Conservation (phyloP, 805 yeast species). For the Candida parachauliodes region DNA sequence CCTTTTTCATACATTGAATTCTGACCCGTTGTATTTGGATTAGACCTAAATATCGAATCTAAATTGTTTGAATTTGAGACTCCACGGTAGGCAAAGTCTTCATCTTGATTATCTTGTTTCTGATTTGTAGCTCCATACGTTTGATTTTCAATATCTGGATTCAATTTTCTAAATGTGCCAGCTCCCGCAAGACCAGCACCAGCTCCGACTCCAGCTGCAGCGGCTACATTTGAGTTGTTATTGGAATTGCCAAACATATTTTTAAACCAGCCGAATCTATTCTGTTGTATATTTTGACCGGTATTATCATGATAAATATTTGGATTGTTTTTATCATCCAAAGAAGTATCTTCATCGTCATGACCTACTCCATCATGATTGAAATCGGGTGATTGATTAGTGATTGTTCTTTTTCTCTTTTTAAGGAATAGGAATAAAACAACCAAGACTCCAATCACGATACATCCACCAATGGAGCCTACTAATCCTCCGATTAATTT, state of each 20-base stretch:
- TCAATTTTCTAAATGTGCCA: conserved; percentile 6
- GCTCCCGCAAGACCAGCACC: conserved; percentile 8
- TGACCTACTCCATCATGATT: conserved; percentile 23
- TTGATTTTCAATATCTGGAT: conserved; percentile 27
- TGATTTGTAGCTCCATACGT: conserved; percentile 14
- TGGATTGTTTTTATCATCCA: conserved; percentile 6
- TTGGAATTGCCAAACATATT: conserved; percentile 3
- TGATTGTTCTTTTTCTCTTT: conserved; percentile 24
- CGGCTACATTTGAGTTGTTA: conserved; percentile 2
- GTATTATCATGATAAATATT: conserved; percentile 9
- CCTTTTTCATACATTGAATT: not conserved
- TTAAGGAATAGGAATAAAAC: conserved; percentile 33
- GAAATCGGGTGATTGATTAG: conserved; percentile 44
- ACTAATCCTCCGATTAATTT: conserved; percentile 43
- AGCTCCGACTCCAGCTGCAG: not conserved
- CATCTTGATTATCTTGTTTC: conserved; percentile 13
- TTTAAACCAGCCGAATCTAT: conserved; percentile 8
- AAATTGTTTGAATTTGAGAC: conserved; percentile 41
- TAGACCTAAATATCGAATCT: conserved; percentile 33
- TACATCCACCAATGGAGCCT: conserved; percentile 45
- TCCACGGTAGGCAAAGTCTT: conserved; percentile 41
- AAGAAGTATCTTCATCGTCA: conserved; percentile 14
- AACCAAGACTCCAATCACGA: conserved; percentile 36
- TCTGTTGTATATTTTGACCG: conserved; percentile 5
- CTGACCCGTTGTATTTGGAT: conserved; percentile 11